Conservation (phyloP, 1,284 basidiomycete species). For the Leccinum insolens region DNA sequence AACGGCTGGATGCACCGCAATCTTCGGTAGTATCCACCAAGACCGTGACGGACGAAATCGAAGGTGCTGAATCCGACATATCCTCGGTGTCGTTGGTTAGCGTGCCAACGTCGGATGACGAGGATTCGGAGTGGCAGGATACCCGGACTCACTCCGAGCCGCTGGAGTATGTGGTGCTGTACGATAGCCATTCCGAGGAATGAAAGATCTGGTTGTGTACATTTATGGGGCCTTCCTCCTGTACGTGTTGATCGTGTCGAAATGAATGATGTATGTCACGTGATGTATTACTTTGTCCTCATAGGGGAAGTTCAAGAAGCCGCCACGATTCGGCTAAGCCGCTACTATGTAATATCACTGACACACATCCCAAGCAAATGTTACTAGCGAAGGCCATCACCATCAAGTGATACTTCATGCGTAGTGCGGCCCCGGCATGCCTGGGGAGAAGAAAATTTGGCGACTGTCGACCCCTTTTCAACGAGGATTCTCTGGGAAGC, state of each 20-base stretch:
- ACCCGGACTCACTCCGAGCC: conserved; percentile 50
- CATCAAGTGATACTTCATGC: conserved; percentile 15
- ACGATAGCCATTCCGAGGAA: conserved; percentile 63
- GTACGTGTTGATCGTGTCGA: background rate
- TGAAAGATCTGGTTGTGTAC: conserved; percentile 20
- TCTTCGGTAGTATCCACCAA: conserved; percentile 36
- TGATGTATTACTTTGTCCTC: conserved; percentile 7
- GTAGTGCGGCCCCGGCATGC: conserved; percentile 19
- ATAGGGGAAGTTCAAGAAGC: background rate
- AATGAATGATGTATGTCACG: conserved; percentile 6
- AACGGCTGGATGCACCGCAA: conserved; percentile 10
- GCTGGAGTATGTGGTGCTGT: conserved; percentile 69
- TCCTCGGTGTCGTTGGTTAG: conserved; percentile 69
- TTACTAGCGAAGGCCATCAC: background rate
- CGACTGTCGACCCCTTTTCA: conserved; percentile 25
- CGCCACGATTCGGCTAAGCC: background rate
- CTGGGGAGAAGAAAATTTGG: conserved; percentile 33
- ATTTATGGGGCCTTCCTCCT: background rate
- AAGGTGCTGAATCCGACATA: conserved; percentile 52
- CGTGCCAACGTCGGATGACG: conserved; percentile 50
- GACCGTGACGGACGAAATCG: conserved; percentile 46
- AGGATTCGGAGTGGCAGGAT: conserved; percentile 61
- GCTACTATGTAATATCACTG: background rate
- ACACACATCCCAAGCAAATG: background rate
- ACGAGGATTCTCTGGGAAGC: conserved; percentile 14